Base-by-base conservation (phyloP, 129 eudicot genomes). In the Smallanthus sonchifolius region DNA sequence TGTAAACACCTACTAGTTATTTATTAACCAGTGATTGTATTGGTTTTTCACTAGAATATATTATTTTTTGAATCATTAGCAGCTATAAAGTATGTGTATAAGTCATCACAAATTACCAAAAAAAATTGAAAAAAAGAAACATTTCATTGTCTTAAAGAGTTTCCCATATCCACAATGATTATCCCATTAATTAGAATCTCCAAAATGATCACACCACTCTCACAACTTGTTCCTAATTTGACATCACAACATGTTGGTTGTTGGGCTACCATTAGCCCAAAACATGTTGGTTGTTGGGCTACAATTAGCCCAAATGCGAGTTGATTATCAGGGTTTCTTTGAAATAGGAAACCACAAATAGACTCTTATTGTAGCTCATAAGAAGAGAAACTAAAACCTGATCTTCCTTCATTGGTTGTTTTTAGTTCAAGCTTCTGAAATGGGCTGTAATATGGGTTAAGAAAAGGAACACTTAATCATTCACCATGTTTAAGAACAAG, bases 341-440 rank as follows among this genome's bases (percentile, higher is more conserved):
- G 61, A 39, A 55, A 7, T 35, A 74, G 65, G 35, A 57, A 45
- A n/a, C 47, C 51, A 73, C 30, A 77, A 55, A 59, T 8, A 19
- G 37, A 28, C 66, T 69, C 74, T 77, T 73, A 92, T 78, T 86
- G 96, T 87, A 92, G 75, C 79, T 84, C 95, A 34, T 89, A 89
- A 20, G 90, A 83, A 6, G 96, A 87, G 83, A 89, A 92, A 76
- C 98, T 89, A 83, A 85, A 92, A 72, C 96, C 98, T 3, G 80
- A 52, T 76, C 92, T 83, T 69, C 88, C 92, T 48, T 87, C 98
- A 48, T 86, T 86, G 16, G 86, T 84, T 43, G 95, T 84, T 72
- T 89, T 86, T 75, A 92, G 80, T 78, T 92, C 98, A 70, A 92
- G 86, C 83, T 92, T 89, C 84, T 92, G 95, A 77, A 86, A 92